These are phyloP conservation scores for Chlorella variabilis DNA, from an alignment of 163 green algal species.

Conservation along the genomic window DNA sequence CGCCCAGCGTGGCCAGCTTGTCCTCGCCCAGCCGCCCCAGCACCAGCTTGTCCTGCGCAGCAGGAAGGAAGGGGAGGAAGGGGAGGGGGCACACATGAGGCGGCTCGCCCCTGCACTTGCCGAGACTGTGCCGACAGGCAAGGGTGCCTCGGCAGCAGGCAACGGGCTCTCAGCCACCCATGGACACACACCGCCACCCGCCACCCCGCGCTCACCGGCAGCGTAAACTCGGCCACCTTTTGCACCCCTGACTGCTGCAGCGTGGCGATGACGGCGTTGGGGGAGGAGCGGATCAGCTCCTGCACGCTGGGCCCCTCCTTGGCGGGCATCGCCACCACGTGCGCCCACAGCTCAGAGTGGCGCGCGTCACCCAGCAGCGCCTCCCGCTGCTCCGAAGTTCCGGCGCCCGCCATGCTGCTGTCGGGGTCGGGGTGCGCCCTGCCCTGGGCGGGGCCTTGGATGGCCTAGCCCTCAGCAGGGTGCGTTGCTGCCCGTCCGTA, in stretches of 20 bases:
- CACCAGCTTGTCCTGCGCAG: slow-evolving; percentile 31
- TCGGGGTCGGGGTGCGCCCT: no score
- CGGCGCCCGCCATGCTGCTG: not conserved
- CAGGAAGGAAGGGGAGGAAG: not conserved
- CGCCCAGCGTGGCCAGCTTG: slow-evolving; percentile 23
- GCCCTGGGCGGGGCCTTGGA: no score
- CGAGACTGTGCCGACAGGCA: no score
- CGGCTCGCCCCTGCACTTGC: no score
- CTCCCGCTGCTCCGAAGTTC: not conserved
- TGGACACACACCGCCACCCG: no score
- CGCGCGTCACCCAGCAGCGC: slow-evolving; percentile 5
- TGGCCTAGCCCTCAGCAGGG: no score
- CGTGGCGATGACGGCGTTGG: not conserved
- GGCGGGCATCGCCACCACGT: not conserved
- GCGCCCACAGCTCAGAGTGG: not conserved
- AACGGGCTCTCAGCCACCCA: no score
- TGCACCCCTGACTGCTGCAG: slow-evolving; percentile 18
- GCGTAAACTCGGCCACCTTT: slow-evolving; percentile 9
- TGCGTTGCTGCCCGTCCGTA: no score
- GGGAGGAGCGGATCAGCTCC: not conserved
- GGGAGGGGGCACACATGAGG: not conserved
- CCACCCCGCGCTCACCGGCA: not conserved
- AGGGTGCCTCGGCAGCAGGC: no score
- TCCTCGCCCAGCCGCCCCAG: slow-evolving; percentile 20
- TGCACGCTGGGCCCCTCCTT: slow-evolving; percentile 2